phyloP scores from a whole-genome alignment of 257 asterid genomes.

The Jasminum sambac region DNA sequence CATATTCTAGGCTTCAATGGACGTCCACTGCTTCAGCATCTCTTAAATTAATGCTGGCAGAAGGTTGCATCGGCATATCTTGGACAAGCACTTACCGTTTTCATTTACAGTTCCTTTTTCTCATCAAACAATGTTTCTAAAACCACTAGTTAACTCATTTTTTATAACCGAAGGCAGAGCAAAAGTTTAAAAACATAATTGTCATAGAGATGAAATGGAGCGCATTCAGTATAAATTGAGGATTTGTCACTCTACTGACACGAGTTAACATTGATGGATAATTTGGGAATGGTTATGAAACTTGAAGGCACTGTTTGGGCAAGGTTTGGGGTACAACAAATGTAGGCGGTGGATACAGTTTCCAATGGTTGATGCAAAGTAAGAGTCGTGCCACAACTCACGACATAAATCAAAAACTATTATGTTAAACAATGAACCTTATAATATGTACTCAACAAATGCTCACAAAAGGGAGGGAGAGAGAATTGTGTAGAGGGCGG shows the following conservation, averaged over 20 bases:
- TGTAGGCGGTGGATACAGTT: neutral
- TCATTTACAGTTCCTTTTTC: neutral
- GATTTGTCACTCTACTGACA: neutral
- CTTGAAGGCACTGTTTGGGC: neutral
- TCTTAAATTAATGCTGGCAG: neutral
- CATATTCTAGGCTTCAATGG: too few relatives aligned
- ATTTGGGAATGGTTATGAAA: neutral
- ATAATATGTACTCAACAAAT: slow-evolving; percentile 11
- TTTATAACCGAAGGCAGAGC: neutral
- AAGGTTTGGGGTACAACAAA: neutral
- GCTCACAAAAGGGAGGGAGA: slow-evolving; percentile 6
- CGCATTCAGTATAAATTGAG: neutral
- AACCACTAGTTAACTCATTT: neutral
- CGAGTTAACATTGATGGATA: slow-evolving; percentile 3
- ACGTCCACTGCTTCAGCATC: too few relatives aligned
- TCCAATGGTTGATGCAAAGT: neutral
- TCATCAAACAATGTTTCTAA: neutral
- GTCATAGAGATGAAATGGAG: neutral
- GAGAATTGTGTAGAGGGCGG: slow-evolving; percentile 3
- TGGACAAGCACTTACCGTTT: neutral
- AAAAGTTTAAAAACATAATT: neutral
- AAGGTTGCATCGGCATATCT: neutral
- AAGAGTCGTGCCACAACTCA: neutral
- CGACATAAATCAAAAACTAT: slow-evolving; percentile 12
- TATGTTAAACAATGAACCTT: slow-evolving; percentile 6